A percentile compares a stretch with the other conserved stretches of the same genome.
Conservation (phyloP, 345 rosid species). For the Pelargonium nanum region DNA sequence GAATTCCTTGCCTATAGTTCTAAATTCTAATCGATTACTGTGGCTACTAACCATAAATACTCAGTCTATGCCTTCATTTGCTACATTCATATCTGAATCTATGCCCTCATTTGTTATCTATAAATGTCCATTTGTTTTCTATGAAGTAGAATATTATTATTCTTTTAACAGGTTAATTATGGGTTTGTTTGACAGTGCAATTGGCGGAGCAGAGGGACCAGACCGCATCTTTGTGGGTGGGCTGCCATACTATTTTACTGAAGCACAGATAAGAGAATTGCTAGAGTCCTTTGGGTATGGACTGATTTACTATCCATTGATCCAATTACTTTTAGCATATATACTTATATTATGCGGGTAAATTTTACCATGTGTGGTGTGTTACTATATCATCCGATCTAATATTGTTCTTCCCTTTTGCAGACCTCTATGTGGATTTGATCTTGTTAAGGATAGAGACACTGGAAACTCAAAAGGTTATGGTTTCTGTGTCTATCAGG, state of each 20-base stretch:
- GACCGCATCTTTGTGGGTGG: slow-evolving; percentile 95
- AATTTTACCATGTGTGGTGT: background rate
- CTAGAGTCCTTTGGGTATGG: slow-evolving; percentile 70
- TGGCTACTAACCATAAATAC: background rate
- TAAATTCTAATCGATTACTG: background rate
- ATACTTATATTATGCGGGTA: background rate
- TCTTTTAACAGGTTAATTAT: background rate
- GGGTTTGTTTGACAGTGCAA: background rate
- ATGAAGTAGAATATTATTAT: background rate
- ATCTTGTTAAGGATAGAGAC: slow-evolving; percentile 87
- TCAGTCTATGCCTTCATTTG: background rate
- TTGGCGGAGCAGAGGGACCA: slow-evolving; percentile 93
- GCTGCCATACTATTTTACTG: slow-evolving; percentile 87
- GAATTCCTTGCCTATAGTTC: background rate
- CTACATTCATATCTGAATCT: no score
- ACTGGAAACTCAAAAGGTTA: slow-evolving; percentile 93
- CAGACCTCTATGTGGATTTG: slow-evolving; percentile 62
- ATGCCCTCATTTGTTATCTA: no score
- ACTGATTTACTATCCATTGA: background rate
- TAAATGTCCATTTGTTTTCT: background rate
- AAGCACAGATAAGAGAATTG: slow-evolving; percentile 78
- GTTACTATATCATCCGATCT: background rate
- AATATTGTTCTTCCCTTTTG: background rate
- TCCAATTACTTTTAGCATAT: background rate
- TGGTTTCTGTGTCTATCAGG: slow-evolving; percentile 72